These are phyloP conservation scores for Usnea hakonensis DNA, from an alignment of 495 filamentous ascomycete species.

Conservation along the genomic window DNA sequence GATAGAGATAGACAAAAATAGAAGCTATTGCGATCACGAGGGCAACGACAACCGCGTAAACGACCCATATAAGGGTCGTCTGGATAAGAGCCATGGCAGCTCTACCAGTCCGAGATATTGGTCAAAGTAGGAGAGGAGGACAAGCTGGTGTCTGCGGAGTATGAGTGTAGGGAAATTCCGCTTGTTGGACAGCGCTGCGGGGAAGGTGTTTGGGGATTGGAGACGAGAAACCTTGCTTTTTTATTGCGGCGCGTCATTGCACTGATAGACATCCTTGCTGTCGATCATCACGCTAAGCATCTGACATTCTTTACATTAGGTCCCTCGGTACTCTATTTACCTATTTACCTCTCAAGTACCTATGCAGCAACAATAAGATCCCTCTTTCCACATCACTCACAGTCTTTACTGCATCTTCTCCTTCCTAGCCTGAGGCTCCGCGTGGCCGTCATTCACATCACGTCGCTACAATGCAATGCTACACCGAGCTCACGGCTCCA, in stretches of 20 bases:
- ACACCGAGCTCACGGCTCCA: slow-evolving; percentile 85
- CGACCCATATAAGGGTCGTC: slow-evolving; percentile 80
- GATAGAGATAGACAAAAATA: slow-evolving; percentile 79
- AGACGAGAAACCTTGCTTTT: background rate
- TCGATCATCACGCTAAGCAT: background rate
- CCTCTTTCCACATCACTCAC: background rate
- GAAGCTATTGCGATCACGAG: slow-evolving; percentile 63
- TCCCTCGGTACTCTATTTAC: no score
- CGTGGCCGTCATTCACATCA: background rate
- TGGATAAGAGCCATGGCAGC: slow-evolving; percentile 61
- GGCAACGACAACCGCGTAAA: slow-evolving; percentile 74
- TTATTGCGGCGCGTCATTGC: slow-evolving; percentile 9
- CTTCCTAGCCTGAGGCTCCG: no score
- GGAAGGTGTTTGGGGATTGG: background rate
- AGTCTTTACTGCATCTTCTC: background rate
- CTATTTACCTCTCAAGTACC: no score
- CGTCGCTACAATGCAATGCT: slow-evolving; percentile 55
- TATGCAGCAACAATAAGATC: no score
- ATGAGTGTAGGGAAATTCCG: background rate
- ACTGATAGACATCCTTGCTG: slow-evolving; percentile 6
- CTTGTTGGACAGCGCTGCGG: background rate
- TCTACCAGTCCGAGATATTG: background rate
- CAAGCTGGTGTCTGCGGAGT: no score
- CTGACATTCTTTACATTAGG: no score
- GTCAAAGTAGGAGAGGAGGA: background rate